Evolutionary conservation across 2,329 filamentous ascomycete species (phyloP), one percentile per base, ranked within the genome.

Genomic region (Myriosclerotinia scirpicola): DNA sequence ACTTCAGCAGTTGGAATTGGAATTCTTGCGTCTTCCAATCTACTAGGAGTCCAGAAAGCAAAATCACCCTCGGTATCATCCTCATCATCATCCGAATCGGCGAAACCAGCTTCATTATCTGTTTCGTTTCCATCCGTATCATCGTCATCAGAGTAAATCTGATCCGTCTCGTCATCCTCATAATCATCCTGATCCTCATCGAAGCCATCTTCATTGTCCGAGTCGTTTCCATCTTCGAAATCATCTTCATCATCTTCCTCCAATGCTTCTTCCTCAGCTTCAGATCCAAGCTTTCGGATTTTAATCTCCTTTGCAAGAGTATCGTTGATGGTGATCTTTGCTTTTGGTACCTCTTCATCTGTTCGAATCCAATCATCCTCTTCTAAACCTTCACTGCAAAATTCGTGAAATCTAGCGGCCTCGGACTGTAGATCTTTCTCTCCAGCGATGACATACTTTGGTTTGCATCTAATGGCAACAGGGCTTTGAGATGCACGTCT

Each of bases 361-460:
- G 90, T 87, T 20, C 82, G 82, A 40, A 96, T 91, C 95, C 95
- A 99, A 73, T 97, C 93, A 67, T 97, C 93, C 69, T 95, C 90
- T 67, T 92, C 87, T 52, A 90, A 83, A 67, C 88, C 84, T 60
- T 91, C 93, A 76, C 90, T 93, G 54, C 92, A 94, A 77, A 98
- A 98, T 74, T 97, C 94, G 76, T 97, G 92, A 76, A 97, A 98
- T 59, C 81, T 87, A 75, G 80, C 87, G 36, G 82, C 82, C 69
- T 89, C 85, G 1, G 75, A 77, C 22, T 73, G 67, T 15, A 77
- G 64, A 34, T 70, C 73, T 26, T 72, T 69, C 40, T 76, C 73
- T 44, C 74, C 72, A 36, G 73, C 73, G 50, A 71, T 69, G 69
- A 77, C 74, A 55, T 73, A 76, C 59, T 73, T 75, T n/a, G 75